Evolutionary conservation across 2,329 filamentous ascomycete genomes (phyloP), one percentile per base, ranked within the genome.

Genomic region (Helotiales sp.): DNA sequence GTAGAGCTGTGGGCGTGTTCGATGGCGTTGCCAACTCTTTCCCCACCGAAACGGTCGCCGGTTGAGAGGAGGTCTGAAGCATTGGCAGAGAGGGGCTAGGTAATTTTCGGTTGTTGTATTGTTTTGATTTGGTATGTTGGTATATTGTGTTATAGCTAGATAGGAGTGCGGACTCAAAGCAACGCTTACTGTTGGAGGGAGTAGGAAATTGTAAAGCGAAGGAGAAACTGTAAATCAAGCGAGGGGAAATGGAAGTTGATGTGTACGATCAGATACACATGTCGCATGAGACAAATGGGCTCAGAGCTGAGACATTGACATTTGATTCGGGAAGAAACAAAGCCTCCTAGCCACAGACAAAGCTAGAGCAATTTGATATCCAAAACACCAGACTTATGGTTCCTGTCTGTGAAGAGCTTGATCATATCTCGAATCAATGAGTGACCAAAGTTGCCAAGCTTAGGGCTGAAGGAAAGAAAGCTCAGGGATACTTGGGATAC

Each of bases 11-110:
- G 50, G 34, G 36, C 34, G 1, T 29, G 7, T 15, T 52, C 50
- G 24, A 52, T 52, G 19, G 33, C 36, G n/a, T 40, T 31, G 27
- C 42, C 50, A n/a, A 52, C 42, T 42, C n/a, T 40, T 31, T 52
- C 42, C 12, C 50, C 50, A n/a, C 33, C 33, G 19, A 52, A 34
- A 13, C 36, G 33, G 36, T 52, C 50, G 17, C 33, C 36, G 22
- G 31, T 29, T 13, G 50, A 52, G 30, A 52, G 25, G 22, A 52
- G 31, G 36, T 52, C 36, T 6, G 34, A 29, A 12, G 25, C 33
- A 22, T 52, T 34, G 27, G 42, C 10, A 19, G 34, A 40, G 7
- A 34, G 50, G 3, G 50, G 46, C 24, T 40, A 19, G 36, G 24
- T 17, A 7, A 19, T 22, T 19, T 9, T 7, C 15, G 34, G 9